These are phyloP conservation scores for Tephrocybe sp. DNA, from an alignment of 768 basidiomycete genomes.

Conservation along the genomic window DNA sequence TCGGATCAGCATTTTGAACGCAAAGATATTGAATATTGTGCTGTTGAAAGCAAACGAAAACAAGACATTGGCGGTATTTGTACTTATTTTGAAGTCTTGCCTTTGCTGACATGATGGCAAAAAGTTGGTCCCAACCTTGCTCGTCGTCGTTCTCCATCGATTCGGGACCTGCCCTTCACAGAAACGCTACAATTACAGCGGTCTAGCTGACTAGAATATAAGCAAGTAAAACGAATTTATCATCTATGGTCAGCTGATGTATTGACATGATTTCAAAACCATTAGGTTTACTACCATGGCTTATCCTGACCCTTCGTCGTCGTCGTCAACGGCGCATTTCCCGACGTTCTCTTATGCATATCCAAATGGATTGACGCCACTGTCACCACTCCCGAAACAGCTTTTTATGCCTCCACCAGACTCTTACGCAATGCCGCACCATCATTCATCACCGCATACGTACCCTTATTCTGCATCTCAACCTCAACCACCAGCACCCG, in stretches of 20 bases:
- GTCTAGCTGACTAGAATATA: neutral
- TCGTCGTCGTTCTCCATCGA: constrained; percentile 8
- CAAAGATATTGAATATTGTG: no score
- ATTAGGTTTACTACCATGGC: constrained; percentile 9
- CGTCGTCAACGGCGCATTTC: constrained; percentile 10
- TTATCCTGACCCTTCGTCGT: constrained; percentile 11
- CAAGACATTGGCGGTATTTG: neutral
- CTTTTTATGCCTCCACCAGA: constrained; percentile 47
- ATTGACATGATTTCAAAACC: no score
- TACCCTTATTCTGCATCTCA: constrained; percentile 6
- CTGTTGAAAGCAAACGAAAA: no score
- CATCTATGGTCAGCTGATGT: no score
- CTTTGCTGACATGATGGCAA: constrained; percentile 2
- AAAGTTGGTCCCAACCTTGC: constrained; percentile 9
- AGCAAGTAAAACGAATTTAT: no score
- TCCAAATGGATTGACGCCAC: constrained; percentile 19
- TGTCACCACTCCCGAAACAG: constrained; percentile 67
- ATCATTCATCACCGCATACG: constrained; percentile 3
- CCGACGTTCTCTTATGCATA: constrained; percentile 11
- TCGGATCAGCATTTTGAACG: no score
- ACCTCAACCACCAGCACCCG: constrained; percentile 1
- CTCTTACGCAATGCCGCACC: constrained; percentile 10
- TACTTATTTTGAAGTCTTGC: neutral
- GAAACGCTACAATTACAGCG: neutral
- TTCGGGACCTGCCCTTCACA: neutral